phyloP scores from a whole-genome alignment of 768 basidiomycete species.

The Lentinula sp. region DNA sequence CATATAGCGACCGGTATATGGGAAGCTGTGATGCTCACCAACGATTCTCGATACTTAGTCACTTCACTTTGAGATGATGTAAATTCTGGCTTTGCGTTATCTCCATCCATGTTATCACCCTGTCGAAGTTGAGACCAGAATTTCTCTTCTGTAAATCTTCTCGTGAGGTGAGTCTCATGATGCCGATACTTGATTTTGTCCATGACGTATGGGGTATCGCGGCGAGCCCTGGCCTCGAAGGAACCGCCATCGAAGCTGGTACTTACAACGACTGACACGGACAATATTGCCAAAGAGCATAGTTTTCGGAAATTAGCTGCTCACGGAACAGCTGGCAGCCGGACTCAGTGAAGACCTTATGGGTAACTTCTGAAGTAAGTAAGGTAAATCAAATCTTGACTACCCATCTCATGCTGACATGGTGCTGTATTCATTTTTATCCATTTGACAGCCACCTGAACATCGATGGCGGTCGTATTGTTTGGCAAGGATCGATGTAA shows the following conservation, averaged over 20 bases:
- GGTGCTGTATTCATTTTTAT: not conserved
- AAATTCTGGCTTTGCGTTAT: too few relatives aligned
- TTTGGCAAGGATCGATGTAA: conserved; percentile 98
- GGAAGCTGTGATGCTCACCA: too few relatives aligned
- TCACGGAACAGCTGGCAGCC: conserved; percentile 87
- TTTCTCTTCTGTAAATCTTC: too few relatives aligned
- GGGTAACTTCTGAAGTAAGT: conserved; percentile 93
- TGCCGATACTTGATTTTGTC: conserved; percentile 27
- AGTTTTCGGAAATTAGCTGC: conserved; percentile 69
- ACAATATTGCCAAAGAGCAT: conserved; percentile 73
- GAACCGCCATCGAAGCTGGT: conserved; percentile 84
- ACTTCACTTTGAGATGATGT: too few relatives aligned
- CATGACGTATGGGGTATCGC: conserved; percentile 97
- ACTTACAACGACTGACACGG: conserved; percentile 77
- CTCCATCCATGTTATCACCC: too few relatives aligned
- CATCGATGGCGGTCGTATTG: conserved; percentile 90
- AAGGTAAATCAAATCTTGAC: conserved; percentile 51
- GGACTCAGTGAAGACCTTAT: conserved; percentile 91
- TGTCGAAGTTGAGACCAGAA: too few relatives aligned
- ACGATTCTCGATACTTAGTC: too few relatives aligned
- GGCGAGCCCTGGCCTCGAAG: conserved; percentile 59
- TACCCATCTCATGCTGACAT: not conserved
- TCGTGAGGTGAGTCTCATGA: too few relatives aligned
- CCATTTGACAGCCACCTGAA: conserved; percentile 68
- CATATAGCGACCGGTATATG: too few relatives aligned